Base-by-base conservation (phyloP, 441 rosid genomes). In the Mallotus repandus region DNA sequence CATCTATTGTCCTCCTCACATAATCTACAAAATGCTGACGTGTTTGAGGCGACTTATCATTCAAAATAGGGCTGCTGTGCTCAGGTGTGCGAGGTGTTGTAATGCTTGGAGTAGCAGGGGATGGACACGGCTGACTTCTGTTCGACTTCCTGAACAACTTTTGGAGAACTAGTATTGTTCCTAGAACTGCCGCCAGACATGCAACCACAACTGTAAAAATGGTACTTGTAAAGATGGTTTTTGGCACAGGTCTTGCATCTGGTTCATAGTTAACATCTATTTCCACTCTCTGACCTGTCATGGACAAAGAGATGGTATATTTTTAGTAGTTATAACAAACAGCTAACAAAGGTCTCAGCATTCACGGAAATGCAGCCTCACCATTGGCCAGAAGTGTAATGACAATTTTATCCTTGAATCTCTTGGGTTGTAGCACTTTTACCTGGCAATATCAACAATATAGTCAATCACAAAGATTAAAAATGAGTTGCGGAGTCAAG, bases 1-100 rank as follows among this genome's bases (percentile, higher is more conserved):
- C 93, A 49, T 92, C 97, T 21, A 95, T 86, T 5, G 98, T 95
- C 76, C 89, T 89, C 78, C 93, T 86, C 73, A 91, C 91, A 55
- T 92, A 92, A 43, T 91, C 98, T 70, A 95, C 80, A 62, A 88
- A 95, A 2, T 97, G 97, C 79, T 88, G 94, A 4, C 98, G 99
- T 21, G 98, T 95, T 80, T 85, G 81, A 1, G 98, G 99, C 52
- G 98, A 88, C 70, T 84, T 84, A 19, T 95, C 97, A 7, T 65
- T 80, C 50, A 74, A 69, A 60, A 66, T 59, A 49, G 87, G 82
- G 71, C 80, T 83, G 78, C 89, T 75, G 14, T 79, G 87, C 21
- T 74, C 87, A 1, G 97, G 97, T 41, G 93, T 91, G n/a, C n/a
- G 73, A 15, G 90, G 91, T 64, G 81, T 83, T 65, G 80, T 7